Base-by-base conservation (phyloP, 208 protist genomes). In the Acanthamoeba lenticulata region DNA sequence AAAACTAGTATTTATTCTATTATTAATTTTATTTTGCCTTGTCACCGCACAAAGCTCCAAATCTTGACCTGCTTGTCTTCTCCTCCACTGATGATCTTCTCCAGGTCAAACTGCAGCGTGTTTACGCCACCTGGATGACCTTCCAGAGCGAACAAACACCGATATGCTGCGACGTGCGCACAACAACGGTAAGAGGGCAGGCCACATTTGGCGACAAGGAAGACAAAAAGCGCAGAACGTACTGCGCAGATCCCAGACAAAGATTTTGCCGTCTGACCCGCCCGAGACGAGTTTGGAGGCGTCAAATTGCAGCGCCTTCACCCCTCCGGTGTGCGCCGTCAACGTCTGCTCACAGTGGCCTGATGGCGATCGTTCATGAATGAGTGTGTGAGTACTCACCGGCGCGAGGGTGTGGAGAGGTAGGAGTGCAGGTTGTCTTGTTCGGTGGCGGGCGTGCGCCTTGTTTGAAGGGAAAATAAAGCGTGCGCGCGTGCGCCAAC, bases 241-340 rank as follows among this genome's bases (percentile, higher is more conserved):
- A 85, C 74, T 85, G 38, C 74, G 74, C 24, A 85, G 74, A 7
- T 85, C 74, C 74, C 74, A 85, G 5, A 85, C 74, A 38, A 85
- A 55, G 27, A 85, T 85, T 38, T 85, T 85, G 42, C 74, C 74
- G 19, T 85, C 74, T 7, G 74, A 6, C 5, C 74, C 74, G 27
- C 74, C 74, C n/a, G 74, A 85, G n/a, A 85, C 74, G 13, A 85
- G 74, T 42, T 85, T 85, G 74, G 74, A 36, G 42, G 74, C 1
- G 32, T 85, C 74, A 21, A 85, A 85, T 29, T 85, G 74, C 2
- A 85, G 74, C 74, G 74, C 44, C 44, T 85, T 85, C 42, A 85
- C 74, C 1, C 44, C 74, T 0, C n/a, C 74, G 1, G 74, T 38
- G 44, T 85, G 74, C 27, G 44, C 74, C 24, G 74, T 85, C 24